Base-by-base conservation (phyloP, 495 filamentous ascomycete genomes). In the Penicillium bialowiezense region DNA sequence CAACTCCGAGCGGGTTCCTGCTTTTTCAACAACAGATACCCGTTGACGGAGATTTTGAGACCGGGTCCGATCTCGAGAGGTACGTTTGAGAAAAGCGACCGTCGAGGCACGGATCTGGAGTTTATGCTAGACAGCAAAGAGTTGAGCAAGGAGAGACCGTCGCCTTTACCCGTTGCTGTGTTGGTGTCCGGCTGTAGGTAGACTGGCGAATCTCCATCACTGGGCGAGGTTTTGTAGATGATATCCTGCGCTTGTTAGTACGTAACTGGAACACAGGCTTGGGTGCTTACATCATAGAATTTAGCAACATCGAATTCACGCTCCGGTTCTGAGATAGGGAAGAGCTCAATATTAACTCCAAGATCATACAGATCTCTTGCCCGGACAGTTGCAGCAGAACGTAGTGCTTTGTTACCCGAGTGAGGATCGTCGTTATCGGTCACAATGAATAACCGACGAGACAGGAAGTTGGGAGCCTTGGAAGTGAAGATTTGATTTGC, bases 401-500 rank as follows among this genome's bases (percentile, higher is more conserved):
- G 85, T 17, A 85, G 65, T 6, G 74, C 68, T 60, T 90, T 92
- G 54, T 87, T 85, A 3, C 79, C 71, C 2, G 67, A 75, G 60
- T 96, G 89, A 5, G 95, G 93, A 62, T 90, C 79, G 62, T 99
- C 95, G 48, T 96, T 87, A 59, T 97, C 91, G 2, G 95, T 96
- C 47, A 99, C 90, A 50, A 99, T 83, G 69, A 99, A 97, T 9
- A 99, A 72, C 26, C 95, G 81, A 33, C 95, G 74, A 0, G 93
- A 97, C 18, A 89, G 83, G 63, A 97, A 97, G 58, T 96, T 97
- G 13, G 93, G 84, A 0, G 95, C 90, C 60, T 87, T 96, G 2
- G 88, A 96, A 2, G 93, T 95, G 67, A 99, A 96, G 31, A 97
- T 89, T 54, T 97, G 90, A 56, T 97, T 97, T 36, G 88, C 91